Evolutionary conservation across 768 basidiomycete genomes (phyloP).

Genomic region (Rhodotorula taiwanensis): DNA sequence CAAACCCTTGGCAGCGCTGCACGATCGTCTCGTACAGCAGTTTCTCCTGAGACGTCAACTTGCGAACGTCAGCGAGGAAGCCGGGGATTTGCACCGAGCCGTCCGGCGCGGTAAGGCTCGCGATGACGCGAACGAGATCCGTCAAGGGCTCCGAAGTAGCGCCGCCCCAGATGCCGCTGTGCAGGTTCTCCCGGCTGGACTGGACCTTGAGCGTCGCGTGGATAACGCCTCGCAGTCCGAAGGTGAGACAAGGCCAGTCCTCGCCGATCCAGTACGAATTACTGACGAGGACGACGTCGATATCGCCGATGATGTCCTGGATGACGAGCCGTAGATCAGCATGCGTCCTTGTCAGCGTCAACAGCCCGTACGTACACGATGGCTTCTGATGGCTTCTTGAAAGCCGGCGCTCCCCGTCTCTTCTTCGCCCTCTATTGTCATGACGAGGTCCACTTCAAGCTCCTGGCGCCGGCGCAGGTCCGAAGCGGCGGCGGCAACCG

Average conservation of each 20-base stretch:
- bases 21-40: slow-evolving; percentile 64
- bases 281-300: slow-evolving; percentile 79
- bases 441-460: slow-evolving; percentile 76
- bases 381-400: slow-evolving; percentile 56
- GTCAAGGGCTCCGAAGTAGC: slow-evolving; percentile 80
- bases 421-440: slow-evolving; percentile 93
- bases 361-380: slow-evolving; percentile 23
- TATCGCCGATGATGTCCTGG: slow-evolving; percentile 72
- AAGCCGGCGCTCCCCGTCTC: slow-evolving; percentile 90
- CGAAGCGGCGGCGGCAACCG: slow-evolving; percentile 81
- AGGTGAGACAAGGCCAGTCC: slow-evolving; percentile 84
- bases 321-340: neutral
- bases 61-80: slow-evolving; percentile 58
- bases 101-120: slow-evolving; percentile 55
- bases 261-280: slow-evolving; percentile 98
- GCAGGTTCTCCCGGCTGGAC: slow-evolving; percentile 72
- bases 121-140: slow-evolving; percentile 80
- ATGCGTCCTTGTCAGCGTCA: no score
- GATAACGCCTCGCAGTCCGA: slow-evolving; percentile 87
- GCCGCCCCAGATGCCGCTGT: slow-evolving; percentile 77
- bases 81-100: slow-evolving; percentile 49
- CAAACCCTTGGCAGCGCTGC: slow-evolving; percentile 39
- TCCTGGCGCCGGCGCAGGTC: slow-evolving; percentile 64
- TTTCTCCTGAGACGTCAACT: slow-evolving; percentile 61
- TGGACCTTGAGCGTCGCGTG: slow-evolving; percentile 68